These are phyloP conservation scores for Viridothelium virens DNA, from an alignment of 495 filamentous ascomycete genomes.

Conservation along the genomic window DNA sequence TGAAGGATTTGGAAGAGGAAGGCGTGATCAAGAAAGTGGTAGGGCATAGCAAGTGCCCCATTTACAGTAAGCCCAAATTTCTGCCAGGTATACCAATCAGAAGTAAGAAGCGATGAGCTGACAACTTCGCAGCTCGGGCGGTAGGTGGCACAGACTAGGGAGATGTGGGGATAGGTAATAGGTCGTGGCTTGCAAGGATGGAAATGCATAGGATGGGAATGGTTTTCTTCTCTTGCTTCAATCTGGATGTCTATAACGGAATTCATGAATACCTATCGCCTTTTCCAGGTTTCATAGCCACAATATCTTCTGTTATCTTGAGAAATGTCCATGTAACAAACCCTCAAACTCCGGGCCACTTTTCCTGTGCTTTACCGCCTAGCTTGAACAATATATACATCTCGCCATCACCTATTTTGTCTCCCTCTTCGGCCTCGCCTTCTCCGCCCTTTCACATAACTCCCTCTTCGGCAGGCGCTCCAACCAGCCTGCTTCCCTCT, in stretches of 20 bases:
- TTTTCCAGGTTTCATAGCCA: not conserved
- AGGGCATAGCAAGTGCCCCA: constrained; percentile 89
- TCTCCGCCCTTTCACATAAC: constrained; percentile 35
- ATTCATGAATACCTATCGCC: not conserved
- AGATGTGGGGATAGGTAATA: not conserved
- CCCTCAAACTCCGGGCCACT: not conserved
- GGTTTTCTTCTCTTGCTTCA: not conserved
- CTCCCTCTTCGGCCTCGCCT: constrained; percentile 31
- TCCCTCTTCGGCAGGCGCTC: constrained; percentile 31
- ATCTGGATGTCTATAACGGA: not conserved
- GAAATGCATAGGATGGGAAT: constrained; percentile 4
- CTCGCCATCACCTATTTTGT: not conserved
- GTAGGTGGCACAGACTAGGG: constrained; percentile 12
- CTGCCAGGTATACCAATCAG: not conserved
- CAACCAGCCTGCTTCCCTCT: constrained; percentile 32
- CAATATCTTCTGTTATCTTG: too few species aligned
- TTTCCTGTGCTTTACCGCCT: not conserved
- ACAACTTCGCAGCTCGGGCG: constrained; percentile 12
- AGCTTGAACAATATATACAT: not conserved
- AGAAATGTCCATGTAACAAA: not conserved
- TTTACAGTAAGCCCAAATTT: constrained; percentile 74
- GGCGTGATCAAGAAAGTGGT: constrained; percentile 98
- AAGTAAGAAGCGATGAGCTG: not conserved
- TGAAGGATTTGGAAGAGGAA: constrained; percentile 94
- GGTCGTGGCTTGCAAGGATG: not conserved